Percentiles rank a stretch among this genome's conserved stretches.
Evolutionary conservation across 371 early-diverging fungal genomes (phyloP).

Genomic region (Choanephora cucurbitarum): DNA sequence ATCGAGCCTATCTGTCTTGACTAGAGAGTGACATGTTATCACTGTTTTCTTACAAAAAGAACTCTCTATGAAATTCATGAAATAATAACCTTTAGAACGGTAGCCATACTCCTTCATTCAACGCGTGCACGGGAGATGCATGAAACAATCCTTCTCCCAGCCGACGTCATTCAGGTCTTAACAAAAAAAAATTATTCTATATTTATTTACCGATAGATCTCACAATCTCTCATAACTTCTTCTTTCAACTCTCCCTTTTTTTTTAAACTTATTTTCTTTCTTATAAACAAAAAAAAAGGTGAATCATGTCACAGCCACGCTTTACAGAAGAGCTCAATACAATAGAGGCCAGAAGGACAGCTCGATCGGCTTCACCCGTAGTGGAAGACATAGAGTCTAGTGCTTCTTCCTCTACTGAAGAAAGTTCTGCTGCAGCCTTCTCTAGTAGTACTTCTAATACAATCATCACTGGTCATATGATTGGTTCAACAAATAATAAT

Average conservation of each 20-base stretch:
- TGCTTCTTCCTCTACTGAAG: constrained; percentile 10
- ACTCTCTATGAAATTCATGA: too few relatives aligned
- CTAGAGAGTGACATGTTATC: too few relatives aligned
- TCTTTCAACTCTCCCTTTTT: neutral
- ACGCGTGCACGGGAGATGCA: too few relatives aligned
- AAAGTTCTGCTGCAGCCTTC: neutral
- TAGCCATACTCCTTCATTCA: too few relatives aligned
- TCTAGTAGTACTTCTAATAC: neutral
- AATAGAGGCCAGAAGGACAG: constrained; percentile 12
- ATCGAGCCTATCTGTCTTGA: too few relatives aligned
- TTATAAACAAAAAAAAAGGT: too few relatives aligned
- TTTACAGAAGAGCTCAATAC: neutral
- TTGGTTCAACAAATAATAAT: too few relatives aligned
- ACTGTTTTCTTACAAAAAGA: too few relatives aligned
- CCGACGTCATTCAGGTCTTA: too few relatives aligned
- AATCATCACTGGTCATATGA: neutral
- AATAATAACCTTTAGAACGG: too few relatives aligned
- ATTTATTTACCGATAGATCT: neutral
- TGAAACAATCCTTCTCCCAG: too few relatives aligned
- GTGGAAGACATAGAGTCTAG: constrained; percentile 11
- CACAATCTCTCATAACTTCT: neutral
- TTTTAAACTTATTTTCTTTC: constrained; percentile 2
- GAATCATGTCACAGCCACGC: neutral
- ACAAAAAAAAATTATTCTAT: too few relatives aligned
- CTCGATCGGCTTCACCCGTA: constrained; percentile 24